Conservation (phyloP, 73 alveolate species). For the Strombidium stylifer region DNA sequence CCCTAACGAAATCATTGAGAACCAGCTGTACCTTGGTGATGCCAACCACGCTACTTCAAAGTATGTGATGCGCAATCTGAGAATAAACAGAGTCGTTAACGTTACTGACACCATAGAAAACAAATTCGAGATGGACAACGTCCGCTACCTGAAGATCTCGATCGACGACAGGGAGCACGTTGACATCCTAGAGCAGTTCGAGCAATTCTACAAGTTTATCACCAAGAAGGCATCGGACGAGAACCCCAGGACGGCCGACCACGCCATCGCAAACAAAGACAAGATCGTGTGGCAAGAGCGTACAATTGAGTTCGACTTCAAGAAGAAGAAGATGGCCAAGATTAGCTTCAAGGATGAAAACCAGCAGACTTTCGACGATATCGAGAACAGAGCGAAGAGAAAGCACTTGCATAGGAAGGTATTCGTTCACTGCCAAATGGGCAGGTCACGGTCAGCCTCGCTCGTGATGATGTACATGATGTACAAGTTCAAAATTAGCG, state of each 20-base stretch:
- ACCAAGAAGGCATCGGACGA: not conserved
- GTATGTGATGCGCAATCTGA: not conserved
- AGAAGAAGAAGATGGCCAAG: too few relatives aligned
- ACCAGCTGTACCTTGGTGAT: constrained; percentile 1
- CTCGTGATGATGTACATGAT: constrained; percentile 52
- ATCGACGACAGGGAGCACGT: not conserved
- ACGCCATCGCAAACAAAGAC: not conserved
- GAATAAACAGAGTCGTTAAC: not conserved
- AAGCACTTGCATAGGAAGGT: constrained; percentile 34
- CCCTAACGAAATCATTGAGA: not conserved
- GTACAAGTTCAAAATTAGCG: not conserved
- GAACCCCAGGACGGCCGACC: not conserved
- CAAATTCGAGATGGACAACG: not conserved
- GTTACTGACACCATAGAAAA: not conserved
- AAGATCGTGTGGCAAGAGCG: not conserved
- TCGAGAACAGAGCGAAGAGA: too few relatives aligned
- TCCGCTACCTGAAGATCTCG: not conserved
- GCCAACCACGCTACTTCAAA: not conserved
- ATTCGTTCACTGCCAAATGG: constrained; percentile 70
- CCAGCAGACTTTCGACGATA: too few relatives aligned
- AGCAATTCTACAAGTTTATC: not conserved
- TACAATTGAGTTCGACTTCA: too few relatives aligned
- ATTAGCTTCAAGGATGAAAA: too few relatives aligned
- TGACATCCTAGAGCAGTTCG: not conserved
- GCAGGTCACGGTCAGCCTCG: constrained; percentile 66